A percentile compares a stretch with the other conserved stretches of the same genome.
Conservation (phyloP, 2,329 filamentous ascomycete genomes). For the Colletotrichum costaricense region DNA sequence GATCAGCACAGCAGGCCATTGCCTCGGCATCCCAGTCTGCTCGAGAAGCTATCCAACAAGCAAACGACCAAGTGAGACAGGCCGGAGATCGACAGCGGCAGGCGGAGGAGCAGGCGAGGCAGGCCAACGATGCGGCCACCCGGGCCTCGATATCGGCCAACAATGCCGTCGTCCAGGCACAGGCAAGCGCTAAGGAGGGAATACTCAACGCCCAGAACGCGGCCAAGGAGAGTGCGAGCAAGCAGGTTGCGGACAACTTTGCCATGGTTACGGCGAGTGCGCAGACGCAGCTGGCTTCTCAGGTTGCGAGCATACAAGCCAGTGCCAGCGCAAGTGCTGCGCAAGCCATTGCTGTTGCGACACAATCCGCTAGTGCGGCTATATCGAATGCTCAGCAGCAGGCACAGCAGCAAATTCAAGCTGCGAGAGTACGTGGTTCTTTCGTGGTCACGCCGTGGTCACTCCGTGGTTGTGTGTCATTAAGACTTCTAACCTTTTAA, state of each 20-base stretch:
- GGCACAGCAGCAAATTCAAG: slow-evolving; percentile 26
- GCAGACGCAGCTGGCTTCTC: slow-evolving; percentile 41
- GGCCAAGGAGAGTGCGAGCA: slow-evolving; percentile 39
- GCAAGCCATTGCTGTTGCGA: slow-evolving; percentile 42
- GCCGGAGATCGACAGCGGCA: slow-evolving; percentile 39
- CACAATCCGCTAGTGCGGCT: slow-evolving; percentile 38
- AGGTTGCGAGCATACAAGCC: slow-evolving; percentile 40
- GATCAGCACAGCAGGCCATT: slow-evolving; percentile 34
- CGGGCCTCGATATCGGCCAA: slow-evolving; percentile 42
- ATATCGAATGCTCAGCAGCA: slow-evolving; percentile 36
- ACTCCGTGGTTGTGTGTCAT: not conserved
- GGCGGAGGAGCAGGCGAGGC: slow-evolving; percentile 37
- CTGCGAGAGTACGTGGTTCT: slow-evolving; percentile 19
- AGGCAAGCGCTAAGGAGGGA: slow-evolving; percentile 30
- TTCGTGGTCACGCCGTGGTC: slow-evolving; percentile 19
- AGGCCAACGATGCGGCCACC: slow-evolving; percentile 37
- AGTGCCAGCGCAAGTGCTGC: slow-evolving; percentile 38
- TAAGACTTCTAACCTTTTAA: not conserved
- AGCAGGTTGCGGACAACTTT: slow-evolving; percentile 36
- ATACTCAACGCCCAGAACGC: slow-evolving; percentile 37
- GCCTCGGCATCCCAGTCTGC: slow-evolving; percentile 32
- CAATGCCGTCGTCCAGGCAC: slow-evolving; percentile 35
- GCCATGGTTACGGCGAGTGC: slow-evolving; percentile 43
- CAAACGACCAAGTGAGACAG: slow-evolving; percentile 39
- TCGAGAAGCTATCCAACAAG: slow-evolving; percentile 39